A percentile compares a stretch with the other conserved stretches of the same genome.
phyloP scores from a whole-genome alignment of 2,329 filamentous ascomycete genomes.

The Penicillium sp. region DNA sequence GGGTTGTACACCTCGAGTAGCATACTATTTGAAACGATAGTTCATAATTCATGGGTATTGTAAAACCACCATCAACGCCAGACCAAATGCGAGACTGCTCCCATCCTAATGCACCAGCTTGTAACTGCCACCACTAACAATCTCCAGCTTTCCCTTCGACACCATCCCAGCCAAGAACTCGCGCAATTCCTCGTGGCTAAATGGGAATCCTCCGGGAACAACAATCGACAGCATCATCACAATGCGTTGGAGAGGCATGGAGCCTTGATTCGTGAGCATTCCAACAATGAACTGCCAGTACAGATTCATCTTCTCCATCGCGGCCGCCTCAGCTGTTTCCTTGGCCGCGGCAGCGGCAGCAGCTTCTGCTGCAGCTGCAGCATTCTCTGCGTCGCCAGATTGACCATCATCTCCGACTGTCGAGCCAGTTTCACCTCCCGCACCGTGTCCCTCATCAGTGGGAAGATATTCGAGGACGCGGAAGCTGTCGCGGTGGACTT shows the following conservation, averaged over 20 bases:
- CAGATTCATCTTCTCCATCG: slow-evolving; percentile 68
- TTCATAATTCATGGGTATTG: slow-evolving; percentile 11
- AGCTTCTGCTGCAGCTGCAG: slow-evolving; percentile 42
- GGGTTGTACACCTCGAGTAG: neutral
- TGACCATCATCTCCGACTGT: slow-evolving; percentile 10
- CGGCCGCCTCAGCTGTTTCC: slow-evolving; percentile 56
- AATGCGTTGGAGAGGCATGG: slow-evolving; percentile 80
- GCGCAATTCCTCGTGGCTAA: slow-evolving; percentile 83
- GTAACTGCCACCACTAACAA: slow-evolving; percentile 68
- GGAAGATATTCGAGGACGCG: slow-evolving; percentile 58
- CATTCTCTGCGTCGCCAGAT: slow-evolving; percentile 27
- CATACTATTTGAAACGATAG: neutral
- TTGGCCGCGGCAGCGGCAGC: slow-evolving; percentile 45
- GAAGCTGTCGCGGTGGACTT: slow-evolving; percentile 53
- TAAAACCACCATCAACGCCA: slow-evolving; percentile 15
- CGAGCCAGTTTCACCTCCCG: slow-evolving; percentile 19
- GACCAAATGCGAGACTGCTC: slow-evolving; percentile 1
- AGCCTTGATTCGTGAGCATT: slow-evolving; percentile 90
- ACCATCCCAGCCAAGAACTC: slow-evolving; percentile 80
- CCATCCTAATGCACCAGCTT: slow-evolving; percentile 42
- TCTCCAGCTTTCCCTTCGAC: slow-evolving; percentile 67
- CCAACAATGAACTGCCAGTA: slow-evolving; percentile 92
- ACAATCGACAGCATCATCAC: slow-evolving; percentile 95
- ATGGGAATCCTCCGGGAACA: slow-evolving; percentile 82
- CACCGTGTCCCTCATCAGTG: slow-evolving; percentile 28